Conservation (phyloP, 139 green algal species). For the Desmodesmus armatus region DNA sequence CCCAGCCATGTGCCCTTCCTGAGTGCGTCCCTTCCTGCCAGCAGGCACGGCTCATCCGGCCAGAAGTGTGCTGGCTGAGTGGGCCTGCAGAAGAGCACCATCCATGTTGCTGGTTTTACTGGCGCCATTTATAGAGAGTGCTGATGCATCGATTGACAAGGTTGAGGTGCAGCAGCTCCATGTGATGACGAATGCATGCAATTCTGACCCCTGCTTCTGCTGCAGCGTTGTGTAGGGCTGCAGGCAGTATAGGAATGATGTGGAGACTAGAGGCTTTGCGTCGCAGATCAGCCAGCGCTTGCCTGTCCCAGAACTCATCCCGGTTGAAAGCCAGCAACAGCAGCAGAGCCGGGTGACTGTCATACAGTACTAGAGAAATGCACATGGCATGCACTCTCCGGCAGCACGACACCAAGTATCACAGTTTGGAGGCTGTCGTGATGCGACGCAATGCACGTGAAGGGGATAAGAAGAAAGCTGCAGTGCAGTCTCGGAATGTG, state of each 20-base stretch:
- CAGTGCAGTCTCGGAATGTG: too few relatives aligned
- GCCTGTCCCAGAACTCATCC: slow-evolving; percentile 79
- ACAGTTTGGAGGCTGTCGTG: background rate
- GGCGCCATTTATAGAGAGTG: too few relatives aligned
- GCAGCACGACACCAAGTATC: background rate
- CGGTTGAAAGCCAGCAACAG: slow-evolving; percentile 86
- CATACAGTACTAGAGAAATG: slow-evolving; percentile 64
- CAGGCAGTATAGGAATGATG: too few relatives aligned
- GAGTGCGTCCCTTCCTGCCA: slow-evolving; percentile 70
- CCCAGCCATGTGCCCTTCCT: slow-evolving; percentile 79
- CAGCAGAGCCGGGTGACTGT: slow-evolving; percentile 55
- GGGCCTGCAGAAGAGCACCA: slow-evolving; percentile 61
- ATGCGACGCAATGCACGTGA: background rate
- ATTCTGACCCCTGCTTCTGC: too few relatives aligned
- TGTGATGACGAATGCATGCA: too few relatives aligned
- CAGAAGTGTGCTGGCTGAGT: slow-evolving; percentile 67
- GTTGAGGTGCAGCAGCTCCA: too few relatives aligned
- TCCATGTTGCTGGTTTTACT: slow-evolving; percentile 10
- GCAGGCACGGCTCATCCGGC: slow-evolving; percentile 55
- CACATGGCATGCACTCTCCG: slow-evolving; percentile 63
- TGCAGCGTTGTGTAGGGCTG: too few relatives aligned
- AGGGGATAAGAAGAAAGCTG: too few relatives aligned
- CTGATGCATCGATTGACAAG: too few relatives aligned
- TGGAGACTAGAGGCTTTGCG: too few relatives aligned
- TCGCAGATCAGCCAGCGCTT: too few relatives aligned